These are phyloP conservation scores for Acacia acuminata DNA, from an alignment of 306 rosid genomes.

Conservation along the genomic window DNA sequence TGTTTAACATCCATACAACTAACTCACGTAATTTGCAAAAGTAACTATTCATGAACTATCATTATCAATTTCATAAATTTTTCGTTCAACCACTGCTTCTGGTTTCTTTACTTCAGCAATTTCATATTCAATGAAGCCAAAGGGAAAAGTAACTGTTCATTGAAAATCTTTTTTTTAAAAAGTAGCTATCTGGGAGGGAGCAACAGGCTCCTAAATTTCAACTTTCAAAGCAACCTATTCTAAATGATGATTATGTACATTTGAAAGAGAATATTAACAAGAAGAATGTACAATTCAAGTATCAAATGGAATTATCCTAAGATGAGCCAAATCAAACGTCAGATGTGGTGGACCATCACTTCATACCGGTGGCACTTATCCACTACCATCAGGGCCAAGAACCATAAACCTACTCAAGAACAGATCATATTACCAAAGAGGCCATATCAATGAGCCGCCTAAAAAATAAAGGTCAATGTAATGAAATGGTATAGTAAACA, in stretches of 20 bases:
- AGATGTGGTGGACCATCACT: too few species aligned
- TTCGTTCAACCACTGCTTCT: too few species aligned
- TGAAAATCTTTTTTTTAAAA: too few species aligned
- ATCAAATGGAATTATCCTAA: conserved; percentile 23
- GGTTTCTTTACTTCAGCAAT: too few species aligned
- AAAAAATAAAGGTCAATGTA: not conserved
- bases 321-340: conserved; percentile 47
- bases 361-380: conserved; percentile 25
- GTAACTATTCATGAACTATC: too few species aligned
- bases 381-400: conserved; percentile 61
- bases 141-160: too few species aligned
- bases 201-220: not conserved
- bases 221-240: conserved; percentile 20
- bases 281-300: conserved; percentile 42
- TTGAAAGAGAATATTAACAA: not conserved
- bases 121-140: too few species aligned
- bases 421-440: conserved; percentile 10
- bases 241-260: not conserved
- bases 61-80: too few species aligned
- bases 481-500: not conserved
- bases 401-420: conserved; percentile 55
- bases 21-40: too few species aligned
- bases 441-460: too few species aligned
- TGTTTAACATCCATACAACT: too few species aligned
- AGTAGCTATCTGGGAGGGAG: not conserved